These are phyloP conservation scores for Lentinula edodes DNA, from an alignment of 768 basidiomycete genomes.

Conservation along the genomic window DNA sequence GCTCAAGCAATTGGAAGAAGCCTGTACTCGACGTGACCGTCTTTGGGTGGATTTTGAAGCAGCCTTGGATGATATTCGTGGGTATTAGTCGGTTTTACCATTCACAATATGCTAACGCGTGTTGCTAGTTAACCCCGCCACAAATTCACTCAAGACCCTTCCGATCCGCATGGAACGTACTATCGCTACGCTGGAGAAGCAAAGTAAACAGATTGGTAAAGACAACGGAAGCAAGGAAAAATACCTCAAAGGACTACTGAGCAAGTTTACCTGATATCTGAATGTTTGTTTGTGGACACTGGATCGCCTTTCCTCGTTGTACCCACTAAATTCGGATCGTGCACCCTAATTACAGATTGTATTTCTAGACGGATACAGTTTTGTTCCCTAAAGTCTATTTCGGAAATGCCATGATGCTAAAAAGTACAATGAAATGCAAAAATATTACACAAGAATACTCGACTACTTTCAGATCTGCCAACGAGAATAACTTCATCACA, in stretches of 20 bases:
- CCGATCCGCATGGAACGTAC: conserved; percentile 48
- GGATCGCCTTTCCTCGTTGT: neutral
- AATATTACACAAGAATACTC: neutral
- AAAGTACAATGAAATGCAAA: neutral
- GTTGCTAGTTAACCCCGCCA: conserved; percentile 36
- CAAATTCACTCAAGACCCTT: conserved; percentile 35
- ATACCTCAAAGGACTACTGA: conserved; percentile 1
- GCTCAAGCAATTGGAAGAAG: conserved; percentile 40
- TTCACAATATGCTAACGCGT: neutral
- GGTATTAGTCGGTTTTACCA: conserved; percentile 11
- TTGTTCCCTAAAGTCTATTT: too few species aligned
- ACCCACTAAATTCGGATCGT: too few species aligned
- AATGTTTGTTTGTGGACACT: too few species aligned
- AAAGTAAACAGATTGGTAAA: conserved; percentile 34
- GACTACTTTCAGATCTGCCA: neutral
- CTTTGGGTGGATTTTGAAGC: conserved; percentile 48
- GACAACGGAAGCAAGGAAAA: conserved; percentile 11
- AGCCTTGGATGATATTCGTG: conserved; percentile 44
- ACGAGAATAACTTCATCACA: neutral
- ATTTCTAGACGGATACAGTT: too few species aligned
- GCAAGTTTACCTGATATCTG: neutral
- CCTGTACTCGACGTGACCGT: conserved; percentile 39
- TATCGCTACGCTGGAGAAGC: conserved; percentile 49
- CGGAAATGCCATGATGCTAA: neutral
- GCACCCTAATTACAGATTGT: too few species aligned